Evolutionary conservation across 1,284 basidiomycete genomes (phyloP).

Genomic region (Ganoderma leucocontextum): DNA sequence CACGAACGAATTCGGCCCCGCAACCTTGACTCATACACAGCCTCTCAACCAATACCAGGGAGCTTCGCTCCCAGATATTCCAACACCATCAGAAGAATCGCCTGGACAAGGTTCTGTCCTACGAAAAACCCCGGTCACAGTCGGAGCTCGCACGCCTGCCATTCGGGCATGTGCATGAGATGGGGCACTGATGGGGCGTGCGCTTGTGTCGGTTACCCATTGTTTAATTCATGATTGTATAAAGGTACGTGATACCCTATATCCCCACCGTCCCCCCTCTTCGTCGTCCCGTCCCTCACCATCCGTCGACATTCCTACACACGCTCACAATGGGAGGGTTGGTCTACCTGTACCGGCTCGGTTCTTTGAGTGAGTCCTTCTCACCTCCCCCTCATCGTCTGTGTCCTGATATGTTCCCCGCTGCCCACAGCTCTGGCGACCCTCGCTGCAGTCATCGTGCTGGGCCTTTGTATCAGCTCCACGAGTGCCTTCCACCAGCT

Average conservation of each 20-base stretch:
- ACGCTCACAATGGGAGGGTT: background rate
- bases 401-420: background rate
- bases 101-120: background rate
- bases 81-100: background rate
- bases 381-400: background rate
- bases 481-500: background rate
- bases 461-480: background rate
- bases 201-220: background rate
- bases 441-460: constrained; percentile 3
- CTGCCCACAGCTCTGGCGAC: background rate
- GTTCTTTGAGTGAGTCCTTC: background rate
- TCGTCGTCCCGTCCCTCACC: background rate
- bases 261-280: background rate
- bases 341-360: constrained; percentile 5
- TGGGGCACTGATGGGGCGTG: background rate
- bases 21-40: background rate
- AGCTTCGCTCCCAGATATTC: background rate
- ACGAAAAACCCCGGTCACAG: background rate
- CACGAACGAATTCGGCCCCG: background rate
- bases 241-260: background rate
- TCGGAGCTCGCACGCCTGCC: background rate
- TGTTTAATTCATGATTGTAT: background rate
- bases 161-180: background rate
- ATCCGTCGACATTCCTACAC: too few species aligned
- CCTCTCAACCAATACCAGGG: background rate